Evolutionary conservation across 202 grass and related monocot species (phyloP).

Genomic region (Carex sylvatica): DNA sequence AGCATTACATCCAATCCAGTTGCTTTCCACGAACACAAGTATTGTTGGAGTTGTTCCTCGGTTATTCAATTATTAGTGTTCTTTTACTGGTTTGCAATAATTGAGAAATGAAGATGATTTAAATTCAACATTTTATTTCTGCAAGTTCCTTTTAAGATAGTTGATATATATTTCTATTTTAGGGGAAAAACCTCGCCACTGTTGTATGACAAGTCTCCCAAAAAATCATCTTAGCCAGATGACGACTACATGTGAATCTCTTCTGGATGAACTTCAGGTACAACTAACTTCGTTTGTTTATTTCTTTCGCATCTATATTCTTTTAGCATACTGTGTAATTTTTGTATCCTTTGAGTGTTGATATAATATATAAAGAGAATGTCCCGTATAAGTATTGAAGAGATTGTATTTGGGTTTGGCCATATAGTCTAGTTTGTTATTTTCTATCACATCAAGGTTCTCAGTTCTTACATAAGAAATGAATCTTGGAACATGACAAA

Average conservation of each 20-base stretch:
- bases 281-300: not conserved
- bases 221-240: conserved; percentile 58
- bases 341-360: not conserved
- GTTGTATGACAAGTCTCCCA: conserved; percentile 44
- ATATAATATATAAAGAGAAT: not conserved
- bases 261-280: conserved; percentile 72
- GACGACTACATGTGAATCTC: conserved; percentile 57
- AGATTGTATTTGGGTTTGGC: not conserved
- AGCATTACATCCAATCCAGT: not conserved
- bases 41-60: not conserved
- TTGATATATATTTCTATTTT: not conserved
- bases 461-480: not conserved
- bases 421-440: not conserved
- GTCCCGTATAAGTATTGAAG: not conserved
- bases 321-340: not conserved
- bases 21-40: not conserved
- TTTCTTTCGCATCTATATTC: not conserved
- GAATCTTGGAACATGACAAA: not conserved
- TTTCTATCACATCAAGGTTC: not conserved
- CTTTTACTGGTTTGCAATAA: not conserved
- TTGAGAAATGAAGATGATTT: not conserved
- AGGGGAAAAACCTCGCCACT: not conserved
- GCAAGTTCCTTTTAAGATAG: not conserved
- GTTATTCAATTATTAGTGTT: not conserved
- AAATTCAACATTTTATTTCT: not conserved